Conservation (phyloP, 2,329 filamentous ascomycete genomes). For the Bisporella sp. region DNA sequence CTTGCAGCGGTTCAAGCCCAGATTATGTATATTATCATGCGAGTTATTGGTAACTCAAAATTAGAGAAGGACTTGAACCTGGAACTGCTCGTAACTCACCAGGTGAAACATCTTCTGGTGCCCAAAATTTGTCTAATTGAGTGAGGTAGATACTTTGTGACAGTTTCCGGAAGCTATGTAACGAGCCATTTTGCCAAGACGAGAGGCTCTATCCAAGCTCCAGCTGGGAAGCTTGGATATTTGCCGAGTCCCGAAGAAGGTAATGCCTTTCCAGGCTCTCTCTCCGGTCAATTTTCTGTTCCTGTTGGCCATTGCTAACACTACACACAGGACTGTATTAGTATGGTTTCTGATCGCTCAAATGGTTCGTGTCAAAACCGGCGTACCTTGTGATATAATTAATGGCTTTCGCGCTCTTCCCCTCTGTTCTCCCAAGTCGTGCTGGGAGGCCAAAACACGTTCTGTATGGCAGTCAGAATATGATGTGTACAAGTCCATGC, state of each 20-base stretch:
- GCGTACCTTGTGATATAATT: not conserved
- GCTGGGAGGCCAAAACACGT: conserved; percentile 8
- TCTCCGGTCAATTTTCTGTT: not conserved
- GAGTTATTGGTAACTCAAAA: conserved; percentile 7
- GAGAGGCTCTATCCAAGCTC: conserved; percentile 5
- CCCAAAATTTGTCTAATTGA: not conserved
- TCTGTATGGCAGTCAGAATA: conserved; percentile 5
- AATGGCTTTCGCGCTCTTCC: conserved; percentile 1
- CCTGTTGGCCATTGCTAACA: not conserved
- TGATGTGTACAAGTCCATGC: not conserved
- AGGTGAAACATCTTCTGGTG: not conserved
- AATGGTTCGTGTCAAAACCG: not conserved
- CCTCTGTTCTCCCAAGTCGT: conserved; percentile 4
- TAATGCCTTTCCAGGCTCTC: conserved; percentile 1
- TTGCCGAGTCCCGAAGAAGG: conserved; percentile 16
- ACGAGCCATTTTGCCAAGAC: not conserved
- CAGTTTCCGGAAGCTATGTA: conserved; percentile 1
- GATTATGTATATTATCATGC: conserved; percentile 16
- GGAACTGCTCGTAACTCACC: conserved; percentile 3
- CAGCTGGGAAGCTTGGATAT: conserved; percentile 20
- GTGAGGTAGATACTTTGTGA: not conserved
- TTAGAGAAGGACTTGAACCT: conserved; percentile 1
- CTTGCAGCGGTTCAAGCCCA: conserved; percentile 13
- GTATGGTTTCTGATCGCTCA: conserved; percentile 6
- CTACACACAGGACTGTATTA: not conserved